A percentile compares a stretch with the other conserved stretches of the same genome.
Conservation (phyloP, 495 filamentous ascomycete genomes). For the Evernia prunastri region DNA sequence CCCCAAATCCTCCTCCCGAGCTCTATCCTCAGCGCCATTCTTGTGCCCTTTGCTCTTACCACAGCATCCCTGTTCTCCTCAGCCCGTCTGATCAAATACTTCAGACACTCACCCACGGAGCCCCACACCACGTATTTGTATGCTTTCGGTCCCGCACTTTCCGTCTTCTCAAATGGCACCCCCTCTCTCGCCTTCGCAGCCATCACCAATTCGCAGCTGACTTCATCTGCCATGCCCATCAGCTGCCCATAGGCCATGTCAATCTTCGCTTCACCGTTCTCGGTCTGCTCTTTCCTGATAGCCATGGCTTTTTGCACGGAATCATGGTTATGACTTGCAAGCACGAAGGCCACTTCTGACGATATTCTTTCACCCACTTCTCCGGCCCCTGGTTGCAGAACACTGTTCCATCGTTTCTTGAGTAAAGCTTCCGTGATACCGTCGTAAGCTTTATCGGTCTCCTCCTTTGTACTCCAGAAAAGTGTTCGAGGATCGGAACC, state of each 20-base stretch:
- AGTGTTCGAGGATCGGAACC: constrained; percentile 69
- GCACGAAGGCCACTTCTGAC: constrained; percentile 54
- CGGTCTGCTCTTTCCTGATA: constrained; percentile 47
- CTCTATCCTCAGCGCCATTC: constrained; percentile 67
- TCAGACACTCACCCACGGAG: constrained; percentile 85
- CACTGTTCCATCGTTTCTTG: constrained; percentile 47
- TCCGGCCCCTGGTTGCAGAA: constrained; percentile 39
- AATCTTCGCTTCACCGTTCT: constrained; percentile 38
- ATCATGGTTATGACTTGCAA: constrained; percentile 88
- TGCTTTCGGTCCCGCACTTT: constrained; percentile 49
- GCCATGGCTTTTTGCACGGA: constrained; percentile 66
- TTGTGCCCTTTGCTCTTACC: constrained; percentile 64
- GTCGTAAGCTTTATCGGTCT: constrained; percentile 68
- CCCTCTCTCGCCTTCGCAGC: constrained; percentile 35
- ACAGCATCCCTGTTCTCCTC: constrained; percentile 91
- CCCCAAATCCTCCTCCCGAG: constrained; percentile 31
- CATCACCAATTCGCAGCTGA: constrained; percentile 72
- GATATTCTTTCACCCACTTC: constrained; percentile 47
- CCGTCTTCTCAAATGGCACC: constrained; percentile 6
- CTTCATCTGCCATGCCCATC: constrained; percentile 95
- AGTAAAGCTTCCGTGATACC: constrained; percentile 52
- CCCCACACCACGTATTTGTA: constrained; percentile 95
- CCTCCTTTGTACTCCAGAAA: constrained; percentile 73
- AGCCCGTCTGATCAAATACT: constrained; percentile 77
- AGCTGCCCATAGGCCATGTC: constrained; percentile 82